A percentile compares a stretch with the other conserved stretches of the same genome.
Conservation (phyloP, 495 filamentous ascomycete species). For the Polyplosphaeria fusca region DNA sequence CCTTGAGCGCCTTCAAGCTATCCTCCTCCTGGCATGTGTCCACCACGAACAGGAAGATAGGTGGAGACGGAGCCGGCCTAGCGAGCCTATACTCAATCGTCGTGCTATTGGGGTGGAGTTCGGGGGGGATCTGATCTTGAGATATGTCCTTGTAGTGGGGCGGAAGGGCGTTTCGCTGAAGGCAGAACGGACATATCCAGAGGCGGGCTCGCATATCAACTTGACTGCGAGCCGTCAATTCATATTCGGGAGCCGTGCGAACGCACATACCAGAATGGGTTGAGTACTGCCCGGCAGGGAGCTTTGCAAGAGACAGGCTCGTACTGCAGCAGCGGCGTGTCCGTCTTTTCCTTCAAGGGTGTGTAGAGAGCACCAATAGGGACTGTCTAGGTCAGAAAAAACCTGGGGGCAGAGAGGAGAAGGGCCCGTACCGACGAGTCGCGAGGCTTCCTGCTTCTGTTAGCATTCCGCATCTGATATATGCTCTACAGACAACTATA, state of each 20-base stretch:
- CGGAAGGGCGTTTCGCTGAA: slow-evolving; percentile 90
- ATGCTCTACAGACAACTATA: slow-evolving; percentile 43
- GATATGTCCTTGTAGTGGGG: slow-evolving; percentile 99
- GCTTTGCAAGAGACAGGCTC: slow-evolving; percentile 97
- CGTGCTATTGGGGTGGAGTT: slow-evolving; percentile 88
- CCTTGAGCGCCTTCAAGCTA: slow-evolving; percentile 90
- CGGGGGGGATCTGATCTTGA: slow-evolving; percentile 86
- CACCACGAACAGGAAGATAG: slow-evolving; percentile 96
- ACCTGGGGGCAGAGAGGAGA: background rate
- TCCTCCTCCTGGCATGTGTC: slow-evolving; percentile 99
- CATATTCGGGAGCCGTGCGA: background rate
- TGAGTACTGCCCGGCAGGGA: slow-evolving; percentile 93
- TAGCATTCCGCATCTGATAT: slow-evolving; percentile 21
- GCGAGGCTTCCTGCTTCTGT: slow-evolving; percentile 78
- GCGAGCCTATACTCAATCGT: slow-evolving; percentile 97
- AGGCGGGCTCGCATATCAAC: slow-evolving; percentile 91
- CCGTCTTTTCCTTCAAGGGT: slow-evolving; percentile 90
- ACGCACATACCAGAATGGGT: slow-evolving; percentile 78
- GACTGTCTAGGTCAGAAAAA: slow-evolving; percentile 47
- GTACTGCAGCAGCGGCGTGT: slow-evolving; percentile 86
- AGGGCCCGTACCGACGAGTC: slow-evolving; percentile 61
- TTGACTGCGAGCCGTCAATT: slow-evolving; percentile 55
- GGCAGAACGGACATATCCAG: slow-evolving; percentile 99
- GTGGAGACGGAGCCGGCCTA: slow-evolving; percentile 86
- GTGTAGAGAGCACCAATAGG: slow-evolving; percentile 97